Base-by-base conservation (phyloP, 2,329 filamentous ascomycete genomes). In the Pseudogymnoascus destructans region DNA sequence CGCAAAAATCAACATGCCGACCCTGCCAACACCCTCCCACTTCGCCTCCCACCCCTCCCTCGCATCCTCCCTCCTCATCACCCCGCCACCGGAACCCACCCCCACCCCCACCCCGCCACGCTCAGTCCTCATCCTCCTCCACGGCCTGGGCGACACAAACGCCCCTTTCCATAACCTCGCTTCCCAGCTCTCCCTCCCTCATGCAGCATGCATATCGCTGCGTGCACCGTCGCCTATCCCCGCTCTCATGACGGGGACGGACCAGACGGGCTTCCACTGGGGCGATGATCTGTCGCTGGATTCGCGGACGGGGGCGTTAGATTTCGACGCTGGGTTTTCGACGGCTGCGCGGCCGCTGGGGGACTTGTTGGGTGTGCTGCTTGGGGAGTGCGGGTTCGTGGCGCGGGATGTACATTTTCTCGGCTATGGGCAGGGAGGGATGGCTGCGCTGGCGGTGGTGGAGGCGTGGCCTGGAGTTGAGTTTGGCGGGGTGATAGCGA, bases 71-170 rank as follows among this genome's bases (percentile, higher is more conserved):
- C 13, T 55, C 27, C 52, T 55, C 55, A 66, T 71, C 27, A 63
- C 66, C 61, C 70, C 64, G 56, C 68, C 65, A 49, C 66, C 61
- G 59, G n/a, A n/a, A n/a, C n/a, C n/a, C n/a, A 67, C 59, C 57
- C 57, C 72, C 58, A 71, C 75, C 17, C 68, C 72, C 3, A 71
- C 75, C 17, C 68, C 72, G 3, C 70, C 79, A 19, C 76, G 76
- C 58, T 87, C 86, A 67, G 71, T 86, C 62, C 77, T 87, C 42
- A 71, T 87, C 65, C 77, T 87, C 32, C 77, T 87, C 3, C 85
- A 87, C 67, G 84, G 84, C 60, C 75, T 87, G 15, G 85, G 85
- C 55, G 85, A 87, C 68, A 81, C 76, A 10, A 73, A 81, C 55
- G 64, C 69, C 17, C 73, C 80, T 32, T 87, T 87, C 69, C 76